Base-by-base conservation (phyloP, 2,329 filamentous ascomycete species). In the Ascomycota sp. region DNA sequence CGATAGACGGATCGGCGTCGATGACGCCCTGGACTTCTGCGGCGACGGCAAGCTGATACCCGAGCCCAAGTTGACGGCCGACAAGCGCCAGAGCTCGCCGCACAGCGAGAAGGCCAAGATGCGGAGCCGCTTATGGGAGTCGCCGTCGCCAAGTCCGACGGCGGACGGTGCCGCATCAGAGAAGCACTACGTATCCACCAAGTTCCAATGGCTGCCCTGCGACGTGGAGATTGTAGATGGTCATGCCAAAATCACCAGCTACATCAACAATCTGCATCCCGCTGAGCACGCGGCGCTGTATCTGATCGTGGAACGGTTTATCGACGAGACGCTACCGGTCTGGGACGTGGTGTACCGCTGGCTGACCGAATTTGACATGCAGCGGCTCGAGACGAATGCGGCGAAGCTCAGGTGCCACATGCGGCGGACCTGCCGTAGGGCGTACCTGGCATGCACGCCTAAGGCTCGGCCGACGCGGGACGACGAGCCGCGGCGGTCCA, bases 201-300 rank as follows among this genome's bases (percentile, higher is more conserved):
- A 29, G 4, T 58, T 47, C 25, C 59, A 62, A 33, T 62, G 57
- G 59, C 45, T 70, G 10, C 65, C 65, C 9, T 56, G 56, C 29
- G 55, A 64, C 4, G 49, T 69, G 11, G 40, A 50, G n/a, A 45
- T 64, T 26, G 41, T 45, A 2, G 43, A 47, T 7, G 47, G 44
- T 3, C 40, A 35, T 4, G 47, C 52, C 8, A 51, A 43, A 11
- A 57, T 68, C 19, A 48, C 48, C 3, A 63, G 57, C 20, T 29
- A 29, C 12, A 29, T 29, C 21, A 29, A 24, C 28, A 29, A 29
- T 10, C 13, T 29, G 15, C 28, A 29, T 17, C 28, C 28, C 3
- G 8, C 8, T 12, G 8, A 24, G 4, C 21, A 29, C 28, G 13
- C 12, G 5, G 8, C 17, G 5, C 21, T 29, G 10, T 29, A 29